phyloP scores from a whole-genome alignment of 2,329 filamentous ascomycete species.

The Cryoendolithus antarcticus region DNA sequence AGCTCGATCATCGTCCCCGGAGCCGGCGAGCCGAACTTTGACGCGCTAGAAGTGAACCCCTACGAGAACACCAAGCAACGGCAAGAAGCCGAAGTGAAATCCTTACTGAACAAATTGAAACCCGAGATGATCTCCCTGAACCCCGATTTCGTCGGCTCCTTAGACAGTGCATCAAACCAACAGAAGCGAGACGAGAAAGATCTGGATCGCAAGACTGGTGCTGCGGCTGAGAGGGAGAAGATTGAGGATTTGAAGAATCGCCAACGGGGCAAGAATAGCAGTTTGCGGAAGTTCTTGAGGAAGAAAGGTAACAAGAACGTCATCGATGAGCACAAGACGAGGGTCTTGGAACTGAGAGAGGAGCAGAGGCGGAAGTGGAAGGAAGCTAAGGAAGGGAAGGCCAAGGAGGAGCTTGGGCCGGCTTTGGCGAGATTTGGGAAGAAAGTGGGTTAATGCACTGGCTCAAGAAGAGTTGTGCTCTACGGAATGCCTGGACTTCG shows the following conservation, averaged over 20 bases:
- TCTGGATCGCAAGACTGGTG: slow-evolving; percentile 52
- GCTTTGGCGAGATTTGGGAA: slow-evolving; percentile 67
- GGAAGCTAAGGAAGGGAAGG: slow-evolving; percentile 53
- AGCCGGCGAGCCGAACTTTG: slow-evolving; percentile 93
- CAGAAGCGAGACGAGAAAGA: slow-evolving; percentile 67
- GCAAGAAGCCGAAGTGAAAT: slow-evolving; percentile 82
- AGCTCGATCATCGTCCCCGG: slow-evolving; percentile 83
- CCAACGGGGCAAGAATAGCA: slow-evolving; percentile 79
- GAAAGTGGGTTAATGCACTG: slow-evolving; percentile 3
- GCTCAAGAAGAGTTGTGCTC: too few relatives aligned
- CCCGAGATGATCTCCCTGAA: slow-evolving; percentile 96
- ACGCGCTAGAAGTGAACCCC: slow-evolving; percentile 85
- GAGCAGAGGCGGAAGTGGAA: slow-evolving; percentile 55
- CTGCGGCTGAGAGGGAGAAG: slow-evolving; percentile 37
- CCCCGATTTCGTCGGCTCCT: slow-evolving; percentile 78
- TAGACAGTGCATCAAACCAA: slow-evolving; percentile 70
- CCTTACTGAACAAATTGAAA: slow-evolving; percentile 82
- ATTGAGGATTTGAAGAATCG: slow-evolving; percentile 57
- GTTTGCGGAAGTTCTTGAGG: slow-evolving; percentile 72
- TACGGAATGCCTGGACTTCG: too few relatives aligned
- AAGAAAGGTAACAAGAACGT: slow-evolving; percentile 91
- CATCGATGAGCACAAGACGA: slow-evolving; percentile 86
- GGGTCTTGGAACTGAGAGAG: slow-evolving; percentile 69
- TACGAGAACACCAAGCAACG: slow-evolving; percentile 89
- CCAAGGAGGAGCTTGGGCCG: slow-evolving; percentile 68